These are phyloP conservation scores for Penicillium sp. DNA, from an alignment of 2,329 filamentous ascomycete genomes.

Conservation along the genomic window DNA sequence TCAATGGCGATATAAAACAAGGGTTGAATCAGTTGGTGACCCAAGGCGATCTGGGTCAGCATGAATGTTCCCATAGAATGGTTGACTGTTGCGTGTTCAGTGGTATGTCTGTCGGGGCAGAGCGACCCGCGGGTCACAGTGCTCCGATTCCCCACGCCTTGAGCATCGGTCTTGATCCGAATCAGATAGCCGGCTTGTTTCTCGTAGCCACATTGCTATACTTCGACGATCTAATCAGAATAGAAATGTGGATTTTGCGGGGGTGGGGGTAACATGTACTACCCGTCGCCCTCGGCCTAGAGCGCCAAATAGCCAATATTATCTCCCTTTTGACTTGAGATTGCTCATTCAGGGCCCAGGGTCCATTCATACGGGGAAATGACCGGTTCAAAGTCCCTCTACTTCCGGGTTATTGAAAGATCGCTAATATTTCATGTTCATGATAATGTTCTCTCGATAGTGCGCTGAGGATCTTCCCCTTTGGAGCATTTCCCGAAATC, in stretches of 20 bases:
- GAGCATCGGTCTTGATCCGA: constrained; percentile 16
- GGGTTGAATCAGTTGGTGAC: background rate
- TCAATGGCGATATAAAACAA: background rate
- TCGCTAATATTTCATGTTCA: background rate
- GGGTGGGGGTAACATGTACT: background rate
- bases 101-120: constrained; percentile 14
- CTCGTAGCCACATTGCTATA: no score
- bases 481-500: background rate
- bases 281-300: constrained; percentile 1
- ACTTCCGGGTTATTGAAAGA: background rate
- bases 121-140: constrained; percentile 26
- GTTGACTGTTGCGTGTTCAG: background rate
- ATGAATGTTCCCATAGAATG: background rate
- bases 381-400: background rate
- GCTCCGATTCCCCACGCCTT: constrained; percentile 18
- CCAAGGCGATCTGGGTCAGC: no score
- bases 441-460: background rate
- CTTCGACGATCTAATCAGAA: background rate
- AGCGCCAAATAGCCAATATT: constrained; percentile 4
- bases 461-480: background rate
- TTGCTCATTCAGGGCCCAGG: background rate
- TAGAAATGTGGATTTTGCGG: background rate
- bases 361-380: background rate
- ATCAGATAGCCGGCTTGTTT: background rate
- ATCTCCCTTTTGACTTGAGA: background rate